Percentiles rank a stretch among this genome's conserved stretches.
Conservation (phyloP, 2,329 filamentous ascomycete genomes). For the Cercospora citrullina region DNA sequence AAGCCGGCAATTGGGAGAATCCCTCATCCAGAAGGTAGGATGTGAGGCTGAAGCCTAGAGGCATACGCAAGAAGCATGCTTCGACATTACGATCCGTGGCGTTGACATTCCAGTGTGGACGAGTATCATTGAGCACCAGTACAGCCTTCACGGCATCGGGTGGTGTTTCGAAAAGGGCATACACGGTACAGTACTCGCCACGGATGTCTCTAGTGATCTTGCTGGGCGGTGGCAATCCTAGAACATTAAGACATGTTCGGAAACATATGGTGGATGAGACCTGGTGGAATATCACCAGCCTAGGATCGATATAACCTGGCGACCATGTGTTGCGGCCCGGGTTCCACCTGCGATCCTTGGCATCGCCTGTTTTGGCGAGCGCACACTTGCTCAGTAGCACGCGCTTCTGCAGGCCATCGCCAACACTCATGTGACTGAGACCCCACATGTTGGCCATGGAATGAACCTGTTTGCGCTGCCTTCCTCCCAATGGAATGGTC, state of each 20-base stretch:
- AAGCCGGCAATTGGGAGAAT: constrained; percentile 13
- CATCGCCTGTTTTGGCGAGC: constrained; percentile 9
- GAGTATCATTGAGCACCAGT: constrained; percentile 5
- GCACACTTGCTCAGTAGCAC: constrained; percentile 18
- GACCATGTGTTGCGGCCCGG: constrained; percentile 11
- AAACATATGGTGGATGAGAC: constrained; percentile 15
- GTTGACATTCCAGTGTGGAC: constrained; percentile 15
- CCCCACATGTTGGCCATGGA: constrained; percentile 21
- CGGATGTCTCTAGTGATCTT: constrained; percentile 14
- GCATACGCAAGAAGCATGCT: constrained; percentile 10
- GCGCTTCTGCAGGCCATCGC: constrained; percentile 1
- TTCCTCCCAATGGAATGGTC: constrained; percentile 6
- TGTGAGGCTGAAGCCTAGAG: constrained; percentile 12
- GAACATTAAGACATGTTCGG: constrained; percentile 17
- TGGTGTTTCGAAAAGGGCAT: constrained; percentile 13
- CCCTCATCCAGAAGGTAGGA: constrained; percentile 10
- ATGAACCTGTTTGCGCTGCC: constrained; percentile 19
- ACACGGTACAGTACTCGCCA: constrained; percentile 17
- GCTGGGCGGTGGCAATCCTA: constrained; percentile 10
- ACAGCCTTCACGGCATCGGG: constrained; percentile 7
- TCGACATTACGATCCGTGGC: constrained; percentile 13
- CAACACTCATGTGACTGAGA: constrained; percentile 18
- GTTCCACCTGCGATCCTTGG: constrained; percentile 15
- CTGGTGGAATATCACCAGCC: constrained; percentile 16
- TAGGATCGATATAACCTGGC: constrained; percentile 14